Base-by-base conservation (phyloP, 176 grass and related monocot genomes). In the Oryza meyeriana region DNA sequence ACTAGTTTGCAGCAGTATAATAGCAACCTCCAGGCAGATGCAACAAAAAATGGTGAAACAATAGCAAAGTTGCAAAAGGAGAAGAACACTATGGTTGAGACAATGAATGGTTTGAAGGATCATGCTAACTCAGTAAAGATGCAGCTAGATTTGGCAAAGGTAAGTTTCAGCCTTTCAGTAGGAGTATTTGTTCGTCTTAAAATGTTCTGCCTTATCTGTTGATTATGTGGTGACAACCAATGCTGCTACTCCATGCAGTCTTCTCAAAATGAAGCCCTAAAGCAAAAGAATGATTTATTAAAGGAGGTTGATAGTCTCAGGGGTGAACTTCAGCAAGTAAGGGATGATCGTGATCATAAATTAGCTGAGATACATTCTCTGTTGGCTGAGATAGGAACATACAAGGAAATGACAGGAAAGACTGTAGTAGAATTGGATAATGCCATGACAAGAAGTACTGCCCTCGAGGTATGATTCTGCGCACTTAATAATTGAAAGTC, bases 1-100 rank as follows among this genome's bases (percentile, higher is more conserved):
- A 90, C 88, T 64, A 99, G 93, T 58, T 86, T 99, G 77, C 97
- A 99, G 50, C 91, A 92, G 26, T 99, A 99, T 61, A 99, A 95
- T 61, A 76, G 89, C 84, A 95, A 90, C 71, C 87, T 99, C 47
- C 97, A 99, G 76, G 86, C 87, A 42, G 97, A 95, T 45, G 80
- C 81, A 40, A 76, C 75, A 12, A 91, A 95, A 79, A 89, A 90
- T 41, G 83, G 68, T 7, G 89, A 95, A 14, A 64, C 85, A 38
- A 90, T 87, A 50, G 58, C 88, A 45, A 99, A 91, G 70, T 72
- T 99, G 28, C 84, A 90, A 61, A 93, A 89, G 12, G 97, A 99
- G 83, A 99, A 99, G 89, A 99, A 86, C 71, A 87, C 91, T 40
- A 95, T 95, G 87, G 86, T 90, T 2, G 94, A 97, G 64, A 87